phyloP scores from a whole-genome alignment of 176 grass and related monocot species.

The Oryza brachyantha region DNA sequence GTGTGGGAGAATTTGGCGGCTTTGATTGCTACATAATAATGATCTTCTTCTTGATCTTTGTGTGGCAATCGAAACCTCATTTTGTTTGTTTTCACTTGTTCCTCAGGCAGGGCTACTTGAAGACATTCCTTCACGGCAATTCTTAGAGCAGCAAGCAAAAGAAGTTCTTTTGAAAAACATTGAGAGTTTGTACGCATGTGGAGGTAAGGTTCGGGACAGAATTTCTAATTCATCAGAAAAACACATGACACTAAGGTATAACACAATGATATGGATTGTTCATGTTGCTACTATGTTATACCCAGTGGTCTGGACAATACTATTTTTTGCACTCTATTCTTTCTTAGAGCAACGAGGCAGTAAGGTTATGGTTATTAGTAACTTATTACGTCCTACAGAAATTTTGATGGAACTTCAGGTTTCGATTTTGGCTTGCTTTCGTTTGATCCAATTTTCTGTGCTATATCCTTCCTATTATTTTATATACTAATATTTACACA shows the following conservation, averaged over 20 bases:
- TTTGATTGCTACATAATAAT: not conserved
- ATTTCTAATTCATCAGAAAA: not conserved
- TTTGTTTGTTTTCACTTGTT: slow-evolving; percentile 23
- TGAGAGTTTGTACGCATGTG: slow-evolving; percentile 84
- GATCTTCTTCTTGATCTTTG: slow-evolving; percentile 29
- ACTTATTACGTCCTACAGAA: not conserved
- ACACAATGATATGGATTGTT: not conserved
- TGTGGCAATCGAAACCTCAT: not conserved
- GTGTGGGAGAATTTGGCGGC: not conserved
- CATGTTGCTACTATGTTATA: not conserved
- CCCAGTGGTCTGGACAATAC: not conserved
- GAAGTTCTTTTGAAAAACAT: slow-evolving; percentile 80
- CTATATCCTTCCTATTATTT: not conserved
- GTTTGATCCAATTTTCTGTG: not conserved
- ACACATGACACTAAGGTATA: slow-evolving; percentile 7
- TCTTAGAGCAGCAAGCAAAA: slow-evolving; percentile 75
- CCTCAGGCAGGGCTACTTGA: slow-evolving; percentile 74
- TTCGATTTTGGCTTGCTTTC: not conserved
- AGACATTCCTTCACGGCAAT: slow-evolving; percentile 57
- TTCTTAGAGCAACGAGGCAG: not conserved
- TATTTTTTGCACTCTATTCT: not conserved
- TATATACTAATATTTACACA: not conserved
- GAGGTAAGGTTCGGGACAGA: slow-evolving; percentile 42
- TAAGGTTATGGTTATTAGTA: not conserved
- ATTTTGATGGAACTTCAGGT: not conserved